Percentiles rank a stretch among this genome's conserved stretches.
Conservation (phyloP, 768 basidiomycete species). For the Hirschioporus abietinus region DNA sequence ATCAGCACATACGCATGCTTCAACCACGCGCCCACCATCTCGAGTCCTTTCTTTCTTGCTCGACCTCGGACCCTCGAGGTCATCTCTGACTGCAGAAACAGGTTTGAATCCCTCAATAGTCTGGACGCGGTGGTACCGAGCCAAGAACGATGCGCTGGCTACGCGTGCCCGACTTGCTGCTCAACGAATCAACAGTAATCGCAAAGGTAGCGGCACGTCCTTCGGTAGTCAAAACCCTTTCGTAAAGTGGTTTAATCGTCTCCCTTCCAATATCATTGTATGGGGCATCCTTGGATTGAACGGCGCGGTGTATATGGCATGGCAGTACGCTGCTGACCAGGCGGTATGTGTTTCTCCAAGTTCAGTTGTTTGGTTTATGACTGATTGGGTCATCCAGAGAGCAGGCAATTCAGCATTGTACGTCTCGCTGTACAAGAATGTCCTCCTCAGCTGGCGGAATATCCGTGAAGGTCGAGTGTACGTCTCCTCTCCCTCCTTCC, state of each 20-base stretch:
- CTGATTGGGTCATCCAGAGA: constrained; percentile 8
- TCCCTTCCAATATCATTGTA: constrained; percentile 51
- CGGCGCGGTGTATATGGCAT: constrained; percentile 53
- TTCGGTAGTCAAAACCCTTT: background rate
- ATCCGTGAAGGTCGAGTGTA: constrained; percentile 61
- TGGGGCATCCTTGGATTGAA: constrained; percentile 64
- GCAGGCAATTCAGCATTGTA: constrained; percentile 32
- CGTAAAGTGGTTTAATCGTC: constrained; percentile 35
- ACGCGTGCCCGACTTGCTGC: background rate
- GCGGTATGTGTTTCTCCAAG: constrained; percentile 16
- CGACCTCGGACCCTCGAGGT: background rate
- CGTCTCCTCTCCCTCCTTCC: constrained; percentile 19
- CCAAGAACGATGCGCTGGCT: background rate
- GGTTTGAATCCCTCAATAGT: background rate
- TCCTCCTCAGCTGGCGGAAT: constrained; percentile 57
- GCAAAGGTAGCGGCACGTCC: background rate
- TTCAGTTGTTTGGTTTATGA: background rate
- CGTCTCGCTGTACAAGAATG: constrained; percentile 56
- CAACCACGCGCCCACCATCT: background rate
- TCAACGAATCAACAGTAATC: background rate
- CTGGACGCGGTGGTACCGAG: background rate
- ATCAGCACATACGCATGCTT: background rate
- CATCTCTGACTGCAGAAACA: background rate
- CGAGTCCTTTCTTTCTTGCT: background rate
- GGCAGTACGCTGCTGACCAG: constrained; percentile 33